Evolutionary conservation across 148 eudicot genomes (phyloP).

Genomic region (Chenopodium berlandieri): DNA sequence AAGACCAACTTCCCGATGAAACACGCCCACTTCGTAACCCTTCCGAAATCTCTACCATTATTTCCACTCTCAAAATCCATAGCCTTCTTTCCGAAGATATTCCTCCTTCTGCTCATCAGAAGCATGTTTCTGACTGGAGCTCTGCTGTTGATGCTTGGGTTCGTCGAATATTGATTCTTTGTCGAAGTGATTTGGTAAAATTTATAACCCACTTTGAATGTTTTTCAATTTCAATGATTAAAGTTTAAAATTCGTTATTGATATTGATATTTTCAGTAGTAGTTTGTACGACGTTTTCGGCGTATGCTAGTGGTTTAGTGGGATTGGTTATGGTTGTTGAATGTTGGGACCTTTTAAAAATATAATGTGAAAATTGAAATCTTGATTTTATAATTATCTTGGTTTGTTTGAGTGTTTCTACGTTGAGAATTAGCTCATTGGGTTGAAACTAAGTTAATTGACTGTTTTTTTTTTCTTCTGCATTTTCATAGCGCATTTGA

Average conservation of each 20-base stretch:
- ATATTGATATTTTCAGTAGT: too few species aligned
- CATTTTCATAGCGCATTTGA: not conserved
- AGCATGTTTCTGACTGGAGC: constrained; percentile 49
- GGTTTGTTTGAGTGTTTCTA: too few species aligned
- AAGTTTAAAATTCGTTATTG: not conserved
- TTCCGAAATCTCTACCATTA: constrained; percentile 42
- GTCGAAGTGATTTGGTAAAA: constrained; percentile 54
- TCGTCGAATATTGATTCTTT: constrained; percentile 49
- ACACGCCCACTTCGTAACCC: constrained; percentile 47
- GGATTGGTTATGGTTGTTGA: too few species aligned
- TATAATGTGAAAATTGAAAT: too few species aligned
- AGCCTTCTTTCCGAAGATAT: constrained; percentile 50
- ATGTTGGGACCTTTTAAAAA: too few species aligned
- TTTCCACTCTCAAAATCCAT: constrained; percentile 51
- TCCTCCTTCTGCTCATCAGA: constrained; percentile 26
- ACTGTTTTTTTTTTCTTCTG: not conserved
- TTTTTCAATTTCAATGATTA: not conserved
- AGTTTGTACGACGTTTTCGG: too few species aligned
- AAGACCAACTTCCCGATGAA: constrained; percentile 57
- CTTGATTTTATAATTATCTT: too few species aligned
- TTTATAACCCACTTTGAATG: too few species aligned
- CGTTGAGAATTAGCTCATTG: not conserved
- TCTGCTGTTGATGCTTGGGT: constrained; percentile 69
- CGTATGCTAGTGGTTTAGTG: too few species aligned
- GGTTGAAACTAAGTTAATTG: not conserved